Evolutionary conservation across 495 filamentous ascomycete genomes (phyloP).

Genomic region (Usnea hakonensis): DNA sequence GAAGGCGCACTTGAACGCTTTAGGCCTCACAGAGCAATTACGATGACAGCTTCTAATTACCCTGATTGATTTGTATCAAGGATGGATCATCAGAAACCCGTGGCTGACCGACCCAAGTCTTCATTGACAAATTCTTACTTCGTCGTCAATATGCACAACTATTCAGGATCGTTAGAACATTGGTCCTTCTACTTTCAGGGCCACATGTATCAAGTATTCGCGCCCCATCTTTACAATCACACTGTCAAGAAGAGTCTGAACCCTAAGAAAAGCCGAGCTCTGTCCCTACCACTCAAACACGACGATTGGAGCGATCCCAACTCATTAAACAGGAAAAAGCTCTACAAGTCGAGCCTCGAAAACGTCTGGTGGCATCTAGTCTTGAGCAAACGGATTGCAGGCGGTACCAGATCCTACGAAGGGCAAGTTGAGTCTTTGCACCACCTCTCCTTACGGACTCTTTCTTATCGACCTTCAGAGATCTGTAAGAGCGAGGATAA

Average conservation of each 20-base stretch:
- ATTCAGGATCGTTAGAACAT: neutral
- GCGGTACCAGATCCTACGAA: neutral
- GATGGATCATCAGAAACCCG: neutral
- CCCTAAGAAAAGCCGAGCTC: neutral
- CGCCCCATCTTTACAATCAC: too few relatives aligned
- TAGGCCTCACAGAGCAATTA: neutral
- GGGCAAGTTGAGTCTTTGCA: neutral
- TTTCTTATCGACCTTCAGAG: neutral
- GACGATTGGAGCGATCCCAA: neutral
- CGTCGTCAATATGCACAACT: neutral
- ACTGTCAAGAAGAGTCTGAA: neutral
- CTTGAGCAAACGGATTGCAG: neutral
- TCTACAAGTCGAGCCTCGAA: neutral
- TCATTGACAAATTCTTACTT: neutral
- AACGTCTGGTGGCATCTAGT: neutral
- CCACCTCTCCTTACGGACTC: neutral
- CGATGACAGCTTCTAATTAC: neutral
- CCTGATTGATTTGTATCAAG: neutral
- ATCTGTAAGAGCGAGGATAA: too few relatives aligned
- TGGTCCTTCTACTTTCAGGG: neutral
- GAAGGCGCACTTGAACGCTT: neutral
- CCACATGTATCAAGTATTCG: neutral
- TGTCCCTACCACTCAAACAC: neutral
- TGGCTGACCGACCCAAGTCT: neutral
- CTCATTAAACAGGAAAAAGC: neutral